A percentile compares a stretch with the other conserved stretches of the same genome.
These are phyloP conservation scores for Hawksworthiomyces lignivorus DNA, from an alignment of 2,329 filamentous ascomycete species.

Conservation along the genomic window DNA sequence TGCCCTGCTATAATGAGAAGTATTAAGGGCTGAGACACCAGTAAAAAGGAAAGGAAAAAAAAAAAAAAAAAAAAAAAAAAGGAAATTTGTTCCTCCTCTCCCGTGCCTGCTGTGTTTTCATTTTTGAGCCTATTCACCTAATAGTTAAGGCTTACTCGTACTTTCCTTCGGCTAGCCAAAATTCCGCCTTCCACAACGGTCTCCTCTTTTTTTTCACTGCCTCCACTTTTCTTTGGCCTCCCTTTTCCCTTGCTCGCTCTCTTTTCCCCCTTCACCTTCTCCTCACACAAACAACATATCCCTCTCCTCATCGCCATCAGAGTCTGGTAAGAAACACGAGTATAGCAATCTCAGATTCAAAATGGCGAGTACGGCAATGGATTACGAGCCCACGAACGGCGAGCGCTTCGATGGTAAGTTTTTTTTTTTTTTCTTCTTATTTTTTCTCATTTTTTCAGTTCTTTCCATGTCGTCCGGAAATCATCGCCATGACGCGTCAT, in stretches of 20 bases:
- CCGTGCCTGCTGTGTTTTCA: no score
- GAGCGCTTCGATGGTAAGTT: constrained; percentile 58
- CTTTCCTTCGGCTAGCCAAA: constrained; percentile 8
- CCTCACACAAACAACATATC: neutral
- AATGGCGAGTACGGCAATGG: constrained; percentile 61
- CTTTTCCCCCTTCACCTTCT: neutral
- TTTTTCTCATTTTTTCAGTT: constrained; percentile 5
- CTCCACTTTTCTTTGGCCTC: constrained; percentile 8
- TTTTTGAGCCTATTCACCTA: no score
- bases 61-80: no score
- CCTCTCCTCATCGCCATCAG: constrained; percentile 7
- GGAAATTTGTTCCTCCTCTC: no score
- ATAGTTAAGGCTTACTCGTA: neutral
- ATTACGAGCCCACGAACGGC: constrained; percentile 61
- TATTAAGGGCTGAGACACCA: no score
- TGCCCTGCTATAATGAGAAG: no score
- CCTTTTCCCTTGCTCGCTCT: constrained; percentile 9
- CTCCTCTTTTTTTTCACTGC: constrained; percentile 7
- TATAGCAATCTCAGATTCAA: constrained; percentile 5
- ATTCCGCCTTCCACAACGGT: neutral
- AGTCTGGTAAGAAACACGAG: constrained; percentile 1
- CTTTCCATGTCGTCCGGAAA: no score
- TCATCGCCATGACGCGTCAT: no score
- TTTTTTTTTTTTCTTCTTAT: neutral
- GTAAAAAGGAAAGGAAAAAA: no score